phyloP scores from a whole-genome alignment of 2,329 filamentous ascomycete species.

The Fusarium penzigii region DNA sequence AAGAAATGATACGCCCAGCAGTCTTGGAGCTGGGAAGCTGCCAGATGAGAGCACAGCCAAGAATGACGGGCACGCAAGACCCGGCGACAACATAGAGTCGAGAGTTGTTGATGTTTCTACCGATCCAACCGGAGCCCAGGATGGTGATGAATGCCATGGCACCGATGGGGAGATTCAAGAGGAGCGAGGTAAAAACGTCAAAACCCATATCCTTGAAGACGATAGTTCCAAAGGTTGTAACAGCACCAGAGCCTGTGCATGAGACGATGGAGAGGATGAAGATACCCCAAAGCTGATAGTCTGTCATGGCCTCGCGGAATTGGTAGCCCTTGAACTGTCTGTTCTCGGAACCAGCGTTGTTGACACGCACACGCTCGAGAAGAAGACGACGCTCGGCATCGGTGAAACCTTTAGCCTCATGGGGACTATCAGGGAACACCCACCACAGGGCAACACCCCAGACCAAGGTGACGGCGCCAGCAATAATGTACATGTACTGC shows the following conservation, averaged over 20 bases:
- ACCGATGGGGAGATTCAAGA: constrained; percentile 35
- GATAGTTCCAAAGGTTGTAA: constrained; percentile 34
- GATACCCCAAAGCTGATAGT: constrained; percentile 33
- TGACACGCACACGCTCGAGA: constrained; percentile 28
- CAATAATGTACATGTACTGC: constrained; percentile 39
- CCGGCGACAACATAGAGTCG: constrained; percentile 30
- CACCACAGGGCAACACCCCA: constrained; percentile 29
- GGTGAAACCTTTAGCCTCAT: constrained; percentile 32
- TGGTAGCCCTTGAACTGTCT: constrained; percentile 30
- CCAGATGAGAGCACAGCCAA: constrained; percentile 30
- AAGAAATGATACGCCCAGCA: constrained; percentile 30
- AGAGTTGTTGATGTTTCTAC: constrained; percentile 22
- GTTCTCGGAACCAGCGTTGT: constrained; percentile 31
- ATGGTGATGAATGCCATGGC: constrained; percentile 33
- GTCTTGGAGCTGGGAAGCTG: constrained; percentile 21
- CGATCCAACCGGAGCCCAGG: constrained; percentile 33
- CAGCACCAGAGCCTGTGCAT: constrained; percentile 31
- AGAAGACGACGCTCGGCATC: constrained; percentile 27
- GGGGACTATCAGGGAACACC: constrained; percentile 32
- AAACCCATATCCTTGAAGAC: constrained; percentile 39
- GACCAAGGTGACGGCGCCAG: constrained; percentile 33
- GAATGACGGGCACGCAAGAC: constrained; percentile 30
- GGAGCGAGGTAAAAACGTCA: constrained; percentile 32
- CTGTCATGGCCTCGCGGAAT: constrained; percentile 28
- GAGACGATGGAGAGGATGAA: constrained; percentile 31